A percentile compares a stretch with the other conserved stretches of the same genome.
phyloP scores from a whole-genome alignment of 2,329 filamentous ascomycete species.

The Aspergillus chevalieri region DNA sequence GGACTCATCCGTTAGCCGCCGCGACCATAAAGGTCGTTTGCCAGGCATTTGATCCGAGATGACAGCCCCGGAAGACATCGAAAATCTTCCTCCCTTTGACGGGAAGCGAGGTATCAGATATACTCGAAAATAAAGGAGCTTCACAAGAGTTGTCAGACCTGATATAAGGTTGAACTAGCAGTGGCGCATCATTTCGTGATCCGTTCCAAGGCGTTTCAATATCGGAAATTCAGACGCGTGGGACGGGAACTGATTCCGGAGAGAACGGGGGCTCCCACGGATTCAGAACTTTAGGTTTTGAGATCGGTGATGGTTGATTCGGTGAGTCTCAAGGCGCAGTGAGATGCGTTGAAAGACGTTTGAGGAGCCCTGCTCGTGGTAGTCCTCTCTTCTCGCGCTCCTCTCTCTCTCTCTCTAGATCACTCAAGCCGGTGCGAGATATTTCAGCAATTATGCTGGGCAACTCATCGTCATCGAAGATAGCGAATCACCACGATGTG shows the following conservation, averaged over 20 bases:
- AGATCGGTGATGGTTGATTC: constrained; percentile 2
- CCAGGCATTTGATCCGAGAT: constrained; percentile 5
- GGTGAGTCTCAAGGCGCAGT: constrained; percentile 5
- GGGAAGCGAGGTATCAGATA: neutral
- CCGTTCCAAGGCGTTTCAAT: neutral
- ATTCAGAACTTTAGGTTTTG: neutral
- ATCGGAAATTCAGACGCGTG: neutral
- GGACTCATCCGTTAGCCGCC: constrained; percentile 4
- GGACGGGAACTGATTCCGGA: constrained; percentile 1
- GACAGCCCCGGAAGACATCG: constrained; percentile 9
- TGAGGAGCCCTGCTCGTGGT: neutral
- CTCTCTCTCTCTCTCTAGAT: neutral
- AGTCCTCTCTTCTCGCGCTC: neutral
- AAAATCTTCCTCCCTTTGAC: constrained; percentile 4
- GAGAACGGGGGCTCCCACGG: neutral
- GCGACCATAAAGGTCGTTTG: constrained; percentile 7
- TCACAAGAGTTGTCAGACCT: neutral
- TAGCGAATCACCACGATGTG: neutral
- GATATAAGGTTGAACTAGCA: constrained; percentile 2
- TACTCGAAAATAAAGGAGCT: neutral
- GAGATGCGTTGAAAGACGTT: neutral
- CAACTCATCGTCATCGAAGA: constrained; percentile 1
- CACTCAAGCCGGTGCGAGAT: neutral
- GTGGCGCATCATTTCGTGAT: constrained; percentile 3
- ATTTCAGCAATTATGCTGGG: neutral